phyloP scores from a whole-genome alignment of 2,329 filamentous ascomycete genomes.

The Botrytis hyacinthi region DNA sequence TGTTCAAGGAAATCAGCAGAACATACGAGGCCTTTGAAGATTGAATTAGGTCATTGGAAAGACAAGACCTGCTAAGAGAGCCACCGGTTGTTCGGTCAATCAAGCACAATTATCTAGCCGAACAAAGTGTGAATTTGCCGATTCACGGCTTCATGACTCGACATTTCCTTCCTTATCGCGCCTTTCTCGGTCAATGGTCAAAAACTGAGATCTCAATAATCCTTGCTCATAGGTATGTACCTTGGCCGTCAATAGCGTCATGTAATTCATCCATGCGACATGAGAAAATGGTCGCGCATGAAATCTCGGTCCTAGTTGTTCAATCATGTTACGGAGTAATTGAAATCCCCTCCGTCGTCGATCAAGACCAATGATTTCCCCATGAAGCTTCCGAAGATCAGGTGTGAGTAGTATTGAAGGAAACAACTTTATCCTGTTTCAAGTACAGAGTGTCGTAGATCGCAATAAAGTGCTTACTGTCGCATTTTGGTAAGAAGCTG shows the following conservation, averaged over 20 bases:
- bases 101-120: not conserved
- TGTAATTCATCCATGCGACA: not conserved
- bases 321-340: not conserved
- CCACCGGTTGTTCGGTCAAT: conserved; percentile 11
- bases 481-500: conserved; percentile 6
- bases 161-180: not conserved
- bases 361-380: not conserved
- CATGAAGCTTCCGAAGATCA: not conserved
- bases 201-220: not conserved
- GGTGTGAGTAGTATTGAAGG: not conserved
- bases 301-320: not conserved
- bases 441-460: not conserved
- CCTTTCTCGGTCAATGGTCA: conserved; percentile 7
- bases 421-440: not conserved
- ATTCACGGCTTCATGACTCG: not conserved
- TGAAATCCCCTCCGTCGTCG: not conserved
- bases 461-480: conserved; percentile 14
- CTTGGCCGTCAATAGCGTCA: conserved; percentile 10
- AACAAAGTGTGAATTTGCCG: not conserved
- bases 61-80: conserved; percentile 2
- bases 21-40: not conserved
- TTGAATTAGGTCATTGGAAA: conserved; percentile 2
- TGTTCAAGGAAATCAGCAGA: not conserved
- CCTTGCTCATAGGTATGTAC: conserved; percentile 10
- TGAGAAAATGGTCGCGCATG: not conserved